A percentile compares a stretch with the other conserved stretches of the same genome.
phyloP scores from a whole-genome alignment of 441 rosid genomes.

The Gossypium trilobum region DNA sequence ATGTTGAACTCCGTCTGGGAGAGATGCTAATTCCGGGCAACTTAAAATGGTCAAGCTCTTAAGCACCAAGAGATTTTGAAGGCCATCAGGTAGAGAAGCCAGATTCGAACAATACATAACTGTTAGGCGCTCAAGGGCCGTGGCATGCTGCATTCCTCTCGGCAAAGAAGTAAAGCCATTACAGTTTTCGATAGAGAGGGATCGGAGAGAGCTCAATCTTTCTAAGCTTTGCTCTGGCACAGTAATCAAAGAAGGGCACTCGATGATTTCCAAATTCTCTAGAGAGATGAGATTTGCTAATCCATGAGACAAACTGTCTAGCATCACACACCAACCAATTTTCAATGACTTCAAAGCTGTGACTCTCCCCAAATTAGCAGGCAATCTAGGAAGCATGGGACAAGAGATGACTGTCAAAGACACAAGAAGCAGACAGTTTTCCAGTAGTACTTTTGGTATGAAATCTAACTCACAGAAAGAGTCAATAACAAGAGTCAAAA shows the following conservation, averaged over 20 bases:
- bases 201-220: constrained; percentile 15
- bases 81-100: constrained; percentile 17
- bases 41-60: constrained; percentile 13
- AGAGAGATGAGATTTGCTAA: constrained; percentile 17
- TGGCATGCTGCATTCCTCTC: not conserved
- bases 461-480: not conserved
- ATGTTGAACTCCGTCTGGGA: constrained; percentile 19
- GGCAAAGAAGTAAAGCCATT: constrained; percentile 7
- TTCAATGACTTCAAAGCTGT: constrained; percentile 17
- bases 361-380: constrained; percentile 12
- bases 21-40: constrained; percentile 17
- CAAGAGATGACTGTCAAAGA: constrained; percentile 18
- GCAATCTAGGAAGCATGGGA: constrained; percentile 15
- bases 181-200: constrained; percentile 20
- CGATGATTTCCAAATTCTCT: constrained; percentile 24
- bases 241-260: constrained; percentile 18
- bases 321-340: constrained; percentile 19
- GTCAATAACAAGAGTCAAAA: constrained; percentile 14
- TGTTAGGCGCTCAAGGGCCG: constrained; percentile 22
- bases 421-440: constrained; percentile 16
- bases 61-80: constrained; percentile 10
- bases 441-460: constrained; percentile 7
- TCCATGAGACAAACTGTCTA: constrained; percentile 14
- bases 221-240: constrained; percentile 16
- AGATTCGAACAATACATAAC: constrained; percentile 19